Evolutionary conservation across 176 grass and related monocot species (phyloP).

Genomic region (Otatea glauca): DNA sequence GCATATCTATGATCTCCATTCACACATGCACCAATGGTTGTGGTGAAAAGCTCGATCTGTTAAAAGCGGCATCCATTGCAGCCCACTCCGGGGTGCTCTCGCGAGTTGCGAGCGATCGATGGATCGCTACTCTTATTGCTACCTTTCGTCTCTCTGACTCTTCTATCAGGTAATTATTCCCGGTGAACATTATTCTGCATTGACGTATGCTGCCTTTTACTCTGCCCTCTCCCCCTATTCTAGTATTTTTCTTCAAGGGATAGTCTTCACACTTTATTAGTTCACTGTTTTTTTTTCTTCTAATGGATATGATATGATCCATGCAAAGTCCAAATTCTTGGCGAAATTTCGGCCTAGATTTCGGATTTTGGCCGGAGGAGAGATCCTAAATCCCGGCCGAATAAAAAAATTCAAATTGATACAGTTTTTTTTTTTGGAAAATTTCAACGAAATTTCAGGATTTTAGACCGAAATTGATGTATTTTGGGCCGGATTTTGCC

Average conservation of each 20-base stretch:
- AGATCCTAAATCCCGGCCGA: no score
- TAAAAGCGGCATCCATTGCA: conserved; percentile 35
- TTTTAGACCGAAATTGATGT: no score
- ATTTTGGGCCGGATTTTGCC: no score
- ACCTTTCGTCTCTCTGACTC: conserved; percentile 56
- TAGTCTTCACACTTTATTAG: not conserved
- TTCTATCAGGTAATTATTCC: conserved; percentile 52
- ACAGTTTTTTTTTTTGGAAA: no score
- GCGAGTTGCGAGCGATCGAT: conserved; percentile 38
- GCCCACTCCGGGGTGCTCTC: conserved; percentile 30
- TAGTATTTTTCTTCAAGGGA: not conserved
- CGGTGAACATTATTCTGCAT: conserved; percentile 11
- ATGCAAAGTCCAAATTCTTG: no score
- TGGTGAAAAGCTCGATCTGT: conserved; percentile 23
- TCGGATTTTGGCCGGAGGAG: no score
- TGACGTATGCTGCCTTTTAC: conserved; percentile 27
- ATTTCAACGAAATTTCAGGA: no score
- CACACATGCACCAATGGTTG: conserved; percentile 39
- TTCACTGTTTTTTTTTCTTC: not conserved
- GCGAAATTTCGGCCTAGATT: no score
- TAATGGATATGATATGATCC: not conserved
- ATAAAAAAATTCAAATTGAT: no score
- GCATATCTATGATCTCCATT: conserved; percentile 40
- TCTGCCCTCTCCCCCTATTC: not conserved
- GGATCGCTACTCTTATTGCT: not conserved